Base-by-base conservation (phyloP, 2,329 filamentous ascomycete genomes). In the Cryphonectria parasitica region DNA sequence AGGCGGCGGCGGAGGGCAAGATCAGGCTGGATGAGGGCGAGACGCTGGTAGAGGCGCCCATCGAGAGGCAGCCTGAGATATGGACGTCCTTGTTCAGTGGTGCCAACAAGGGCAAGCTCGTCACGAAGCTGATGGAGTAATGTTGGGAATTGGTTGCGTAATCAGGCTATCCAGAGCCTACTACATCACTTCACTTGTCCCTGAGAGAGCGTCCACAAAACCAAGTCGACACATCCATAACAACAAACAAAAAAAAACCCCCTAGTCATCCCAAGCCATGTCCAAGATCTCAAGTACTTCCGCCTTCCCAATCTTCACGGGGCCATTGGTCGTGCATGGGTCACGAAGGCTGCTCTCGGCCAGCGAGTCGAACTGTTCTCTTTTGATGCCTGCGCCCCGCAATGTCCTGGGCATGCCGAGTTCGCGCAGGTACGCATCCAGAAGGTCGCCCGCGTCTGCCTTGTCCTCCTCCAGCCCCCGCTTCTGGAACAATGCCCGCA, bases 321-420 rank as follows among this genome's bases (percentile, higher is more conserved):
- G 82, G 75, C 88, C 89, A 6, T 83, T 85, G 64, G 78, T 74
- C 63, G 84, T 83, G 82, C 83, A 87, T 11, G 80, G 78, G 76
- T 89, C 86, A 3, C 82, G 77, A 74, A 89, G 75, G 72, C 83
- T 83, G 71, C 85, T 84, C 70, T 79, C 77, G 0, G 87, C 86
- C 63, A 90, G 75, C 3, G 72, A 74, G 31, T 84, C 82, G 22
- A 88, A 75, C 74, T 83, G 80, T 2, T 88, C 84, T 34, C 79
- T 79, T 0, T 81, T 80, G 2, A 90, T 81, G 0, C 83, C 82
- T 1, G 89, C 84, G 6, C 86, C 86, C 62, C 80, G 82, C 63
- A 90, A 74, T 3, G 82, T 84, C 67, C 84, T 80, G n/a, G 87
- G 87, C 83, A 90, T 80, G 0, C 82, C 86, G 25, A 90, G 75